Evolutionary conservation across 768 basidiomycete genomes (phyloP).

Genomic region (Calocybe gangraenosa): DNA sequence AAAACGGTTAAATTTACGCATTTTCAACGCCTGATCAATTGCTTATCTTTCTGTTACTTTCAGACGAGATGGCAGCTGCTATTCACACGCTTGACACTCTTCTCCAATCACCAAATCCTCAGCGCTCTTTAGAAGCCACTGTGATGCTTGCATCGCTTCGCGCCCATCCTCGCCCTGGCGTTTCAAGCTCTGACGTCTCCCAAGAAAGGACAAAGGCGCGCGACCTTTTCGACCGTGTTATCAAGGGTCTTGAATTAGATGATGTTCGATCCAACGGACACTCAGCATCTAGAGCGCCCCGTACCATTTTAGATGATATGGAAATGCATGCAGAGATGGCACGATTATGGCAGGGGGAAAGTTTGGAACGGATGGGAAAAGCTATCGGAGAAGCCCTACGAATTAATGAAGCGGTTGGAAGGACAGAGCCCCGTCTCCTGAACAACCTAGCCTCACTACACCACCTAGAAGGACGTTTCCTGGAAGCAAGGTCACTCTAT

Average conservation of each 20-base stretch:
- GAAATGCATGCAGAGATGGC: constrained; percentile 93
- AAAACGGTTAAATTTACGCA: constrained; percentile 50
- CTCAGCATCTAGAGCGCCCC: constrained; percentile 34
- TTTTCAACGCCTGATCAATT: not conserved
- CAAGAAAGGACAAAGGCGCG: constrained; percentile 73
- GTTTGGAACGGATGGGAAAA: constrained; percentile 63
- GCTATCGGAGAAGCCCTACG: constrained; percentile 73
- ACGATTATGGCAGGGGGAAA: constrained; percentile 82
- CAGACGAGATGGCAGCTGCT: constrained; percentile 81
- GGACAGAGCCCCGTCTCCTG: constrained; percentile 61
- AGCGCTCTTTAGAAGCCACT: constrained; percentile 75
- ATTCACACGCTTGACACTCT: constrained; percentile 82
- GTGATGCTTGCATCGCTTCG: constrained; percentile 88
- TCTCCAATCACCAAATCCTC: constrained; percentile 60
- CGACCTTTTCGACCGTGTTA: constrained; percentile 75
- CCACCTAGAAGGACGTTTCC: constrained; percentile 61
- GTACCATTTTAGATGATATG: constrained; percentile 67
- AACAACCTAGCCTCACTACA: constrained; percentile 79
- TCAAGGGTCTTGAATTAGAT: constrained; percentile 64
- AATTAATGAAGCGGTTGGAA: constrained; percentile 48
- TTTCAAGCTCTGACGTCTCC: constrained; percentile 66
- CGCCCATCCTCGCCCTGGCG: constrained; percentile 76
- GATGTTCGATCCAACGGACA: constrained; percentile 44
- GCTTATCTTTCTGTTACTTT: constrained; percentile 1
- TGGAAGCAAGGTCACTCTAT: constrained; percentile 60